Evolutionary conservation across 306 rosid species (phyloP).

Genomic region (Ormosia emarginata): DNA sequence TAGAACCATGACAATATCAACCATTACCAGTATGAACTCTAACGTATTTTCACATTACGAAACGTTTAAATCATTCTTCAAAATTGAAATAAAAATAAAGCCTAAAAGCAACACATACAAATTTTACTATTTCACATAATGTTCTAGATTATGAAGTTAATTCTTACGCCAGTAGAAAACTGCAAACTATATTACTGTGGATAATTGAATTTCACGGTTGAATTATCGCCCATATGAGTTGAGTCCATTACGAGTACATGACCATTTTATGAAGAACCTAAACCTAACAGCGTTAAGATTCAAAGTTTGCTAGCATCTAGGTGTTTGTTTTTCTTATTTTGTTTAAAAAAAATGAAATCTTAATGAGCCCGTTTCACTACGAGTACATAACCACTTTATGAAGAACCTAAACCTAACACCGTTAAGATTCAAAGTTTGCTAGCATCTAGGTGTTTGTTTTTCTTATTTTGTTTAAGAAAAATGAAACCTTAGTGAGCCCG

Average conservation of each 20-base stretch:
- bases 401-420: not conserved
- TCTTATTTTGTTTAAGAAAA: too few relatives aligned
- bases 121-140: not conserved
- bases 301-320: not conserved
- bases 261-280: not conserved
- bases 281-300: not conserved
- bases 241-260: too few relatives aligned
- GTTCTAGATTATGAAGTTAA: not conserved
- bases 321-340: too few relatives aligned
- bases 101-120: not conserved
- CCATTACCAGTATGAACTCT: not conserved
- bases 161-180: not conserved
- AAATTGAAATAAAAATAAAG: not conserved
- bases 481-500: not conserved
- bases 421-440: not conserved
- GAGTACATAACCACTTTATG: not conserved
- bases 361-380: too few relatives aligned
- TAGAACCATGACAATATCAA: not conserved
- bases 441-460: not conserved
- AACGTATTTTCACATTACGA: not conserved
- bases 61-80: not conserved
- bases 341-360: too few relatives aligned
- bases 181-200: not conserved
- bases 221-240: too few relatives aligned
- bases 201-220: too few relatives aligned